Evolutionary conservation across 805 yeast species (phyloP), one percentile per base, ranked within the genome.

Genomic region (Candida morakotiae): DNA sequence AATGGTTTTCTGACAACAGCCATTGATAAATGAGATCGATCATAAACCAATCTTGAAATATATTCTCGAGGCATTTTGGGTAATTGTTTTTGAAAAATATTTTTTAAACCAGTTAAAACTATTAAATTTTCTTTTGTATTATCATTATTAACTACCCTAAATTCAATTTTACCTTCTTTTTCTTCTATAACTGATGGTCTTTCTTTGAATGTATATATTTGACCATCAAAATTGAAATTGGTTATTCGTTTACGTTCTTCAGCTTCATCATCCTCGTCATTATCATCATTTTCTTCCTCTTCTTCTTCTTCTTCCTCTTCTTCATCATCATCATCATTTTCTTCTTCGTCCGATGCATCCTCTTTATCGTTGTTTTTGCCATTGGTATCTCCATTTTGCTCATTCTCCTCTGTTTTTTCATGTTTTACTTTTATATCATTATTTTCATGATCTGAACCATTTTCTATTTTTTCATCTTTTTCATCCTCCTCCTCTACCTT

Each of bases 51-150:
- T 47, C 98, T 69, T 5, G 96, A 87, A 53, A 93, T 93, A 62
- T 93, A 93, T 55, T 93, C 98, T 44, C 93, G 76, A 15, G 99
- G 99, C 99, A 93, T 93, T 62, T 93, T 91, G 2, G 99, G 99
- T 45, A 93, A 73, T 63, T 93, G 99, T 53, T 89, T 89, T 58
- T 93, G 98, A 60, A 93, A 93, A 46, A 93, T 91, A 56, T 91
- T 93, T 62, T 93, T 93, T 44, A 93, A 64, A 1, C 99, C 99
- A 0, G 98, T 93, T 44, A 93, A 67, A 34, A 93, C 91, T 71
- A 93, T 87, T 69, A 93, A 68, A 58, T 77, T 87, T 51, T 93
- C 98, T 43, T 74, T 73, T 2, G 88, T 72, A 54, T 88, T 87
- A 58, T 93, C 98, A 63, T 93, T 91, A 60, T 93, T 93, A 19